These are phyloP conservation scores for Tetragonia tetragonoides DNA, from an alignment of 148 eudicot genomes.

Conservation along the genomic window DNA sequence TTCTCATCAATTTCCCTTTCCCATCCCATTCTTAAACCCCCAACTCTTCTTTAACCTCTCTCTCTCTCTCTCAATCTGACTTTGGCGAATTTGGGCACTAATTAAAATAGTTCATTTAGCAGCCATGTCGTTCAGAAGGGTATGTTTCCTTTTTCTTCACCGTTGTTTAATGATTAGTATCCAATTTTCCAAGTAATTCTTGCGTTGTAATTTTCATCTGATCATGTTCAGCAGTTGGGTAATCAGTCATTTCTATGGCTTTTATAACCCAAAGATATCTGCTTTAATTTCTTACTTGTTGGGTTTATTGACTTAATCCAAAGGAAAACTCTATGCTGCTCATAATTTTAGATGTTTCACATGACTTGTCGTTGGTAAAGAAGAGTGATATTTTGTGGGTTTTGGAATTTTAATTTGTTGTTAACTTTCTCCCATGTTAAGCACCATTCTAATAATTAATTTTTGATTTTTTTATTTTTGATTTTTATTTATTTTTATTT, in stretches of 20 bases:
- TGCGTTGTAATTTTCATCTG: background rate
- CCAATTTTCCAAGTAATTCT: background rate
- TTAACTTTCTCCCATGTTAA: too few species aligned
- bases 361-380: too few species aligned
- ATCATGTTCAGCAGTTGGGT: background rate
- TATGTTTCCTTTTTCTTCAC: background rate
- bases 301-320: background rate
- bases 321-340: background rate
- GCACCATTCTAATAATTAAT: too few species aligned
- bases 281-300: background rate
- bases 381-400: too few species aligned
- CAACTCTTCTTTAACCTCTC: background rate
- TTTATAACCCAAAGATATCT: background rate
- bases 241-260: background rate
- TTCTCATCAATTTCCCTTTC: background rate
- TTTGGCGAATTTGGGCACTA: background rate
- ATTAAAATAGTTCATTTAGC: background rate
- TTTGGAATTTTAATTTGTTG: too few species aligned
- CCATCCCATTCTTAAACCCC: conserved; percentile 10
- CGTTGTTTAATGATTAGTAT: background rate
- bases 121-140: conserved; percentile 34
- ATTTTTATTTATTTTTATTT: too few species aligned
- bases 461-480: too few species aligned
- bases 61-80: background rate
- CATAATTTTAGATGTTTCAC: too few species aligned